A percentile compares a stretch with the other conserved stretches of the same genome.
phyloP scores from a whole-genome alignment of 2,329 filamentous ascomycete species.

The Onygenales sp. region DNA sequence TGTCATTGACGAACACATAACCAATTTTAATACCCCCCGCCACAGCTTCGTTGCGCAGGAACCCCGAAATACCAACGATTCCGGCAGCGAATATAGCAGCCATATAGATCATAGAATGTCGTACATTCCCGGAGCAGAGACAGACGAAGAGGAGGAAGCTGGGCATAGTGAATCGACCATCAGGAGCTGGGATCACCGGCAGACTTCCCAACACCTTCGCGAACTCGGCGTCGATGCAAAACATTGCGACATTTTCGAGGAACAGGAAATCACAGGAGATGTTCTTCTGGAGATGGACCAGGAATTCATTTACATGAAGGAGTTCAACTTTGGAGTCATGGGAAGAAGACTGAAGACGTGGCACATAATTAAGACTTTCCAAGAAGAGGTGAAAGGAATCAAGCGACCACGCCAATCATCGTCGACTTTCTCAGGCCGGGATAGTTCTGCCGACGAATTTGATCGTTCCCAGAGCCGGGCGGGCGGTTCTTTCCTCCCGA shows the following conservation, averaged over 20 bases:
- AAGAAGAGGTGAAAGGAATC: constrained; percentile 69
- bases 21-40: constrained; percentile 61
- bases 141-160: constrained; percentile 74
- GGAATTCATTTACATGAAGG: constrained; percentile 88
- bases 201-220: constrained; percentile 84
- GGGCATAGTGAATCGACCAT: constrained; percentile 66
- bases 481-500: constrained; percentile 31
- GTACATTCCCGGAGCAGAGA: constrained; percentile 80
- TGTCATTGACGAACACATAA: constrained; percentile 96
- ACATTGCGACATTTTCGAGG: constrained; percentile 88
- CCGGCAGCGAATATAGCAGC: constrained; percentile 82
- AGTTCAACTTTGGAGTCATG: constrained; percentile 86
- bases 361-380: constrained; percentile 89
- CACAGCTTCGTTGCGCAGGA: constrained; percentile 43
- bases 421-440: constrained; percentile 33
- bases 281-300: constrained; percentile 93
- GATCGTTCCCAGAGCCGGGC: constrained; percentile 33
- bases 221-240: constrained; percentile 74
- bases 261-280: constrained; percentile 93
- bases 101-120: constrained; percentile 68
- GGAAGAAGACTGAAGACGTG: constrained; percentile 84
- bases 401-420: constrained; percentile 32
- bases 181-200: constrained; percentile 64
- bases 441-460: constrained; percentile 32
- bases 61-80: constrained; percentile 54